Conservation (phyloP, 2,329 filamentous ascomycete species). For the Pseudopyrenochaeta lycopersici region DNA sequence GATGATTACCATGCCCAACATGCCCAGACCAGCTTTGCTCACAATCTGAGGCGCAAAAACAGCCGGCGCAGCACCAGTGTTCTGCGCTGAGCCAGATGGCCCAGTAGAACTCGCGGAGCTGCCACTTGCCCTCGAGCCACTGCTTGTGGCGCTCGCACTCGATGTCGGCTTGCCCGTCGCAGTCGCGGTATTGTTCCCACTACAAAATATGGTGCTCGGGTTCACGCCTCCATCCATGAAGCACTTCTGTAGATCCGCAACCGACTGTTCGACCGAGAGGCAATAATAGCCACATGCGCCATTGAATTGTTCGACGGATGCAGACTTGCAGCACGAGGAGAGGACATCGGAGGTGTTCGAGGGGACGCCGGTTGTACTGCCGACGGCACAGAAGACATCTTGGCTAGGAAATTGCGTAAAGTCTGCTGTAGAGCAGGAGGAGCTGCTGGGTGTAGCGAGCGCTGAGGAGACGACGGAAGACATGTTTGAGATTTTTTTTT, state of each 20-base stretch:
- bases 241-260: conserved; percentile 38
- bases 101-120: conserved; percentile 9
- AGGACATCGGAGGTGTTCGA: conserved; percentile 35
- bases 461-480: conserved; percentile 27
- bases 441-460: conserved; percentile 19
- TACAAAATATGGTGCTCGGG: conserved; percentile 34
- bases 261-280: conserved; percentile 34
- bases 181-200: conserved; percentile 32
- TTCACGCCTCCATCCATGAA: conserved; percentile 36
- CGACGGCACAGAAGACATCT: conserved; percentile 41
- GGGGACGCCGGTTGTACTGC: conserved; percentile 30
- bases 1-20: conserved; percentile 37
- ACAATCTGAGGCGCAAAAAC: conserved; percentile 24
- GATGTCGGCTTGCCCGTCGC: conserved; percentile 34
- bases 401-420: conserved; percentile 37
- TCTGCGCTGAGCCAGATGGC: conserved; percentile 2
- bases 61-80: conserved; percentile 24
- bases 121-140: conserved; percentile 5
- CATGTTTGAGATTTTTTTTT: conserved; percentile 21
- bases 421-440: conserved; percentile 32
- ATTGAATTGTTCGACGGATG: conserved; percentile 40
- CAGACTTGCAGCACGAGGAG: conserved; percentile 42
- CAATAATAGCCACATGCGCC: conserved; percentile 43
- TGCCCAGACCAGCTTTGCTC: conserved; percentile 39
- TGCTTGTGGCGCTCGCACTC: conserved; percentile 19